These are phyloP conservation scores for Polychaeton citri DNA, from an alignment of 2,329 filamentous ascomycete species.

Conservation along the genomic window DNA sequence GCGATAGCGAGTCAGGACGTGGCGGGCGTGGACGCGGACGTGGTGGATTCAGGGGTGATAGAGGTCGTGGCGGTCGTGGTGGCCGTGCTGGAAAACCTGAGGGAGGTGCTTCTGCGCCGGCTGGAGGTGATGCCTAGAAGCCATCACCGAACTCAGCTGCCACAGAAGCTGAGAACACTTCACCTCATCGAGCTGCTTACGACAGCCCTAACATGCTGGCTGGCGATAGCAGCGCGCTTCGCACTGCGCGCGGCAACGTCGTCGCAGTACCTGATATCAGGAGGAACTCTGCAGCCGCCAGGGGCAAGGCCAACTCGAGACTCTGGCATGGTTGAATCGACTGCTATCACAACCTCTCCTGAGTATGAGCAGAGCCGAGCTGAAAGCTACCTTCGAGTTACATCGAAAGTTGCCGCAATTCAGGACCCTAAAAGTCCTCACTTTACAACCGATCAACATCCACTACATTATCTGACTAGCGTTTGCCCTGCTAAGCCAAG, in stretches of 20 bases:
- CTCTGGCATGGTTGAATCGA: not conserved
- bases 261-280: too few relatives aligned
- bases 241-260: too few relatives aligned
- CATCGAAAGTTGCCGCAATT: too few relatives aligned
- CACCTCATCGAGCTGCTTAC: not conserved
- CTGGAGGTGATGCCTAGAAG: slow-evolving; percentile 18
- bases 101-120: slow-evolving; percentile 10
- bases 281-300: not conserved
- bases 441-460: too few relatives aligned
- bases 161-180: not conserved
- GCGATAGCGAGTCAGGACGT: slow-evolving; percentile 58
- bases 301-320: not conserved
- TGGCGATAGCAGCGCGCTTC: too few relatives aligned
- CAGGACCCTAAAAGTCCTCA: too few relatives aligned
- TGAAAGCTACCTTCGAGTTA: too few relatives aligned
- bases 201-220: not conserved
- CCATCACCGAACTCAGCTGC: not conserved
- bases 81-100: slow-evolving; percentile 14
- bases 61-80: slow-evolving; percentile 32
- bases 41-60: slow-evolving; percentile 39
- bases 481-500: too few relatives aligned
- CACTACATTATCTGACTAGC: too few relatives aligned
- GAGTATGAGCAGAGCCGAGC: too few relatives aligned
- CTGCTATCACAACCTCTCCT: too few relatives aligned
- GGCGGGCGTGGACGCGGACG: slow-evolving; percentile 34